Percentiles rank a stretch among this genome's conserved stretches.
Conservation (phyloP, 2,329 filamentous ascomycete species). For the Dactylonectria estremocensis region DNA sequence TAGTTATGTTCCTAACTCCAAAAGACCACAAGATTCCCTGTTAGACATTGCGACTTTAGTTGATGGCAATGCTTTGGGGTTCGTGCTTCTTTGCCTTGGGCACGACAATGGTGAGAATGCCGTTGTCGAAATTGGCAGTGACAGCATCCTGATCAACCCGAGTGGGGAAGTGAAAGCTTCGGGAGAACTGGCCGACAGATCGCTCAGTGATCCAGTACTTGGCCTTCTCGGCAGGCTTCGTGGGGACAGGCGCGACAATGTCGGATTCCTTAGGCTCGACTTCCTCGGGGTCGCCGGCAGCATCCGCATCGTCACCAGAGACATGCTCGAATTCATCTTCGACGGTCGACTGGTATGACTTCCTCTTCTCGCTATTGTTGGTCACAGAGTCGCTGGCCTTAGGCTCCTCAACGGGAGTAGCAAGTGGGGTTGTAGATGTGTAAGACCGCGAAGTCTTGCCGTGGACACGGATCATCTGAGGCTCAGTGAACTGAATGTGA, state of each 20-base stretch:
- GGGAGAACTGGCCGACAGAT: slow-evolving; percentile 76
- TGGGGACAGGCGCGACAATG: slow-evolving; percentile 43
- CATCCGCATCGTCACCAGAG: slow-evolving; percentile 43
- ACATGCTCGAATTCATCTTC: slow-evolving; percentile 69
- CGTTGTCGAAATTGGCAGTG: slow-evolving; percentile 74
- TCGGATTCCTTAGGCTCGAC: slow-evolving; percentile 25
- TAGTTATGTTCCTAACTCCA: too few species aligned
- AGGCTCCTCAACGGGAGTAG: slow-evolving; percentile 63
- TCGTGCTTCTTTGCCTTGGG: slow-evolving; percentile 77
- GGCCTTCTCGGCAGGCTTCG: slow-evolving; percentile 57
- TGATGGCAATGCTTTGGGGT: slow-evolving; percentile 68
- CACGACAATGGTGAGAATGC: slow-evolving; percentile 74
- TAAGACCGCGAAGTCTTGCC: slow-evolving; percentile 78
- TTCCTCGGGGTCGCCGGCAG: slow-evolving; percentile 3
- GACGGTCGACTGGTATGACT: slow-evolving; percentile 73
- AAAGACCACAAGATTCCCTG: too few species aligned
- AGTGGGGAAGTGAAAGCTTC: slow-evolving; percentile 77
- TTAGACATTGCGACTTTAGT: slow-evolving; percentile 53
- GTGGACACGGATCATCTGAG: slow-evolving; percentile 79
- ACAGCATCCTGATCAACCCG: slow-evolving; percentile 75
- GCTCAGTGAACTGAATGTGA: slow-evolving; percentile 84
- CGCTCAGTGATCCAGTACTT: slow-evolving; percentile 83
- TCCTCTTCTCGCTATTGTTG: slow-evolving; percentile 57
- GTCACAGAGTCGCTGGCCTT: slow-evolving; percentile 55
- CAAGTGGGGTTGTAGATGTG: slow-evolving; percentile 67